Evolutionary conservation across 352 stramenopile genomes (phyloP).

Genomic region (Phytophthora litchii): DNA sequence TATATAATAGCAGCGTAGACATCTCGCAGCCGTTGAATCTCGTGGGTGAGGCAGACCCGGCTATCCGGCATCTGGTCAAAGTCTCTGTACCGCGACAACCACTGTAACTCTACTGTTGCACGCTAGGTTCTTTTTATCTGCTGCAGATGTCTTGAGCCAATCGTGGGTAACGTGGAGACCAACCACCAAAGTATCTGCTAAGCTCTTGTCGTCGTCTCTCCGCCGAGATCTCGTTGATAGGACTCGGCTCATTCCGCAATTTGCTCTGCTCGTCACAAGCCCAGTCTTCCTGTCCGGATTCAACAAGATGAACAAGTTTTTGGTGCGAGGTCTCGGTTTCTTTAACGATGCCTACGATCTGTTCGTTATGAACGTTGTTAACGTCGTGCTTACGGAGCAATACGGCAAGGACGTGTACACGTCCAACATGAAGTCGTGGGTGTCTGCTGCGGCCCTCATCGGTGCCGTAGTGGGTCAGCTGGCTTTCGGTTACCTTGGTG

Average conservation of each 20-base stretch:
- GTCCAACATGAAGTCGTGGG: conserved; percentile 57
- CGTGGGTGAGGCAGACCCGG: conserved; percentile 1
- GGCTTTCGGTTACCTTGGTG: conserved; percentile 59
- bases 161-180: conserved; percentile 21
- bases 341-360: conserved; percentile 81
- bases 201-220: conserved; percentile 11
- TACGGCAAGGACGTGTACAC: conserved; percentile 69
- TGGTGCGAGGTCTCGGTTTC: conserved; percentile 73
- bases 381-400: conserved; percentile 75
- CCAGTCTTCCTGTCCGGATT: no score
- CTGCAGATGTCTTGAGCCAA: conserved; percentile 13
- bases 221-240: no score
- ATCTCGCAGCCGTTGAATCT: conserved; percentile 15
- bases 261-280: no score
- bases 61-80: conserved; percentile 17
- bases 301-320: conserved; percentile 56
- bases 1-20: not conserved
- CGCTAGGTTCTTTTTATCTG: conserved; percentile 27
- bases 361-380: conserved; percentile 82
- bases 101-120: conserved; percentile 13
- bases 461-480: conserved; percentile 67
- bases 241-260: no score
- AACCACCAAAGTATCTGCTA: conserved; percentile 20
- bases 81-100: conserved; percentile 24
- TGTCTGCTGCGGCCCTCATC: conserved; percentile 62